A percentile compares a stretch with the other conserved stretches of the same genome.
Conservation (phyloP, 106 monocot species). For the Platanthera zijinensis region DNA sequence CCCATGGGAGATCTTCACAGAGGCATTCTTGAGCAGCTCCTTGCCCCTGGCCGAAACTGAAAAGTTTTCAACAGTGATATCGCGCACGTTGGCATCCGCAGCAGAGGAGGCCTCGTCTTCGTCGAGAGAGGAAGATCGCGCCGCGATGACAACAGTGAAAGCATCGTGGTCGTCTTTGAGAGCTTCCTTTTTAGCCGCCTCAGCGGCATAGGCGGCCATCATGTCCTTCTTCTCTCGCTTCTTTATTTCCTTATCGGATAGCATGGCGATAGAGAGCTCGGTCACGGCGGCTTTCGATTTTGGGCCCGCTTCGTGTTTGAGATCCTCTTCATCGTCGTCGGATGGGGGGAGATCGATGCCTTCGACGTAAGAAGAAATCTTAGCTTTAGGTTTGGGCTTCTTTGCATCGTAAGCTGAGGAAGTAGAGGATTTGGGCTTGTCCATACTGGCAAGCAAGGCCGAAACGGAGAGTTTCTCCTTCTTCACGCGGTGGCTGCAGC, state of each 20-base stretch:
- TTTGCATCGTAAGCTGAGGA: background rate
- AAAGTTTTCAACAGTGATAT: conserved; percentile 67
- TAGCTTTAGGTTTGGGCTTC: conserved; percentile 18
- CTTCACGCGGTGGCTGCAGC: background rate
- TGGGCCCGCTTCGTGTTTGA: background rate
- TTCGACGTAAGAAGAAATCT: conserved; percentile 42
- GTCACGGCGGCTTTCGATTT: conserved; percentile 2
- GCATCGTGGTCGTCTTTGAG: conserved; percentile 52
- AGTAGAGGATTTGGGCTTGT: conserved; percentile 22
- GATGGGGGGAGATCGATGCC: conserved; percentile 63
- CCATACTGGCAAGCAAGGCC: conserved; percentile 38
- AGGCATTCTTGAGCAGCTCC: conserved; percentile 63
- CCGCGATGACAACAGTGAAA: conserved; percentile 55
- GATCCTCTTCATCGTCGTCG: conserved; percentile 49
- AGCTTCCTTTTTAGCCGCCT: conserved; percentile 30
- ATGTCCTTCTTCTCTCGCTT: conserved; percentile 70
- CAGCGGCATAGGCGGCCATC: conserved; percentile 26
- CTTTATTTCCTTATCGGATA: conserved; percentile 55
- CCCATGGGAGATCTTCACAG: conserved; percentile 68
- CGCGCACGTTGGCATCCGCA: conserved; percentile 53
- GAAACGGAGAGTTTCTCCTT: conserved; percentile 51
- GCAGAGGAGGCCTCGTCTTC: conserved; percentile 19
- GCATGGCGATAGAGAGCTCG: conserved; percentile 20
- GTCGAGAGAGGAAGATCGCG: conserved; percentile 19
- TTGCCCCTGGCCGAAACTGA: conserved; percentile 71